Conservation (phyloP, 2,329 filamentous ascomycete species). For the Exophiala sp. region DNA sequence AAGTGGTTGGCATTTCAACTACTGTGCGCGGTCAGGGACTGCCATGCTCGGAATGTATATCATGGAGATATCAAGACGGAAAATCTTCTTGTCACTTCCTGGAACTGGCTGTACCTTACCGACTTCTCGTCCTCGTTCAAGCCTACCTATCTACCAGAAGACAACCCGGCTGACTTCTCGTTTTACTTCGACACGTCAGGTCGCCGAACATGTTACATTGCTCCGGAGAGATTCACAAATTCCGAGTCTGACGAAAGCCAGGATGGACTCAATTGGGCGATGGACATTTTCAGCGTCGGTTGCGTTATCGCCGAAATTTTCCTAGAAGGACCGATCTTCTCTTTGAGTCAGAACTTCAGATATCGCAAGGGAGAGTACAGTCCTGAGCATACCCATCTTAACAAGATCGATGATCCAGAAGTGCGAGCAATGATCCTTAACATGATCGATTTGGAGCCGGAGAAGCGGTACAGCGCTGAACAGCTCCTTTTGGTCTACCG, state of each 20-base stretch:
- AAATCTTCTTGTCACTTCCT: conserved; percentile 93
- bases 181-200: conserved; percentile 97
- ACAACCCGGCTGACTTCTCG: conserved; percentile 95
- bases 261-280: conserved; percentile 75
- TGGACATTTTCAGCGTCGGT: conserved; percentile 97
- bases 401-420: conserved; percentile 81
- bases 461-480: conserved; percentile 86
- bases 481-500: conserved; percentile 93
- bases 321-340: conserved; percentile 93
- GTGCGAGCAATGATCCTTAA: conserved; percentile 85
- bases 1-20: conserved; percentile 98
- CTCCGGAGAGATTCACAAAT: conserved; percentile 84
- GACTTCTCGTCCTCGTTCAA: conserved; percentile 97
- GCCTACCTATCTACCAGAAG: conserved; percentile 85
- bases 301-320: conserved; percentile 97
- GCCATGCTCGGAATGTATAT: conserved; percentile 81
- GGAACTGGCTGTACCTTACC: conserved; percentile 98
- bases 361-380: conserved; percentile 92
- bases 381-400: conserved; percentile 73
- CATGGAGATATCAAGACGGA: conserved; percentile 99
- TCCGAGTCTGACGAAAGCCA: conserved; percentile 64
- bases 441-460: conserved; percentile 94
- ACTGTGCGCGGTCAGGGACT: conserved; percentile 86
- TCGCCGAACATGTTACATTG: conserved; percentile 87
- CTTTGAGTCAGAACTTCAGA: conserved; percentile 90